Evolutionary conservation across 169 alveolate genomes (phyloP).

Genomic region (Theileria annulata): DNA sequence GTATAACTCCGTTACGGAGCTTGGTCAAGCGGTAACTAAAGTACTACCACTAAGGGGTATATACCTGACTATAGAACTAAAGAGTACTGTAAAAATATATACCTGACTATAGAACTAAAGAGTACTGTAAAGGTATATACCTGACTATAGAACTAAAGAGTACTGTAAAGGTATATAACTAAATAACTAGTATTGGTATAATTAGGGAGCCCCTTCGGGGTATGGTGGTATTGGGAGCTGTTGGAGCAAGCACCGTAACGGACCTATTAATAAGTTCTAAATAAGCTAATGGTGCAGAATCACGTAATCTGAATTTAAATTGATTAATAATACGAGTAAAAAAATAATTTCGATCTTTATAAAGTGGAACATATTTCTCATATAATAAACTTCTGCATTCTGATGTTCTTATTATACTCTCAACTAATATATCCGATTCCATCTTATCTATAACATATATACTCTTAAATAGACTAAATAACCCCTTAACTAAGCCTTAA

Average conservation of each 20-base stretch:
- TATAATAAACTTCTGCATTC: conserved; percentile 80
- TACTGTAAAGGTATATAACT: too few relatives aligned
- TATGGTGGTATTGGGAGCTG: too few relatives aligned
- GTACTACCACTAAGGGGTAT: too few relatives aligned
- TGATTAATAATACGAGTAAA: conserved; percentile 83
- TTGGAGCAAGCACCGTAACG: conserved; percentile 2
- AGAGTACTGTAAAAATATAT: too few relatives aligned
- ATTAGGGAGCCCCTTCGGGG: not conserved
- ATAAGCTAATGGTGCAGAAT: conserved; percentile 85
- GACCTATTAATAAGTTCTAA: conserved; percentile 83
- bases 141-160: too few relatives aligned
- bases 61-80: too few relatives aligned
- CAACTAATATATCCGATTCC: conserved; percentile 76
- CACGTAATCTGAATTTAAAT: conserved; percentile 78
- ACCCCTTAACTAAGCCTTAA: too few relatives aligned
- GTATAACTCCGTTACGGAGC: too few relatives aligned
- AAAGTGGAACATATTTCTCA: conserved; percentile 81
- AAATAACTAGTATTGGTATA: too few relatives aligned
- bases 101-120: too few relatives aligned
- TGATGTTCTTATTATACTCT: conserved; percentile 82
- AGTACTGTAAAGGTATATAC: too few relatives aligned
- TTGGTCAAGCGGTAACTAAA: too few relatives aligned
- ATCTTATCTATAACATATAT: conserved; percentile 10
- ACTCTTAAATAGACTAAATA: not conserved
- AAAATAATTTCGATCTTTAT: conserved; percentile 77